These are phyloP conservation scores for Yarrowia sp. DNA, from an alignment of 805 yeast species.

Conservation along the genomic window DNA sequence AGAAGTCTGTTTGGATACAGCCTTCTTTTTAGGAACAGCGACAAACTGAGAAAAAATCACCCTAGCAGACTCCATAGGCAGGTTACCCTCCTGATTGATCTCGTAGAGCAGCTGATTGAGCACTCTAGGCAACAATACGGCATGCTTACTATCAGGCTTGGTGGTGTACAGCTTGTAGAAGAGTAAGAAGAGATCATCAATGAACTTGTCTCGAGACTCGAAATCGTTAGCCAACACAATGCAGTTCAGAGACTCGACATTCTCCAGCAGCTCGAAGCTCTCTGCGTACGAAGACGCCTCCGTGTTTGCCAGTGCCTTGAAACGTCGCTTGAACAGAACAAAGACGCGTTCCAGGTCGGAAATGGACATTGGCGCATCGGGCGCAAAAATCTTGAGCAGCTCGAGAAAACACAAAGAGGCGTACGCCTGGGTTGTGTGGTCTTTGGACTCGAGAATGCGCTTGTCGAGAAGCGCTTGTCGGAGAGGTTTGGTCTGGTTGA, in stretches of 20 bases:
- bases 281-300: slow-evolving; percentile 63
- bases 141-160: slow-evolving; percentile 53
- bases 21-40: slow-evolving; percentile 35
- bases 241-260: slow-evolving; percentile 72
- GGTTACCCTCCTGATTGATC: slow-evolving; percentile 13
- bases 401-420: slow-evolving; percentile 75
- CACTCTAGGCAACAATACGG: slow-evolving; percentile 65
- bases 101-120: slow-evolving; percentile 59
- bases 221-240: slow-evolving; percentile 73
- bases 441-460: slow-evolving; percentile 59
- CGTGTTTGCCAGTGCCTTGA: slow-evolving; percentile 49
- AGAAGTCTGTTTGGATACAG: slow-evolving; percentile 29
- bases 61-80: slow-evolving; percentile 52
- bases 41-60: slow-evolving; percentile 20
- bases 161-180: slow-evolving; percentile 56
- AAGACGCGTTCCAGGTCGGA: slow-evolving; percentile 58
- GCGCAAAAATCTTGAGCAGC: slow-evolving; percentile 74
- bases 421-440: slow-evolving; percentile 65
- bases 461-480: slow-evolving; percentile 55
- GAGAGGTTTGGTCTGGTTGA: slow-evolving; percentile 46
- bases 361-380: slow-evolving; percentile 83
- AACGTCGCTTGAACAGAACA: slow-evolving; percentile 61
- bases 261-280: slow-evolving; percentile 61
- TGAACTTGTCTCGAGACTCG: slow-evolving; percentile 56
- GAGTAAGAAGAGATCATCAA: slow-evolving; percentile 55